Evolutionary conservation across 805 yeast species (phyloP), one percentile per base, ranked within the genome.

Genomic region (Zygoascus biomembranicola): DNA sequence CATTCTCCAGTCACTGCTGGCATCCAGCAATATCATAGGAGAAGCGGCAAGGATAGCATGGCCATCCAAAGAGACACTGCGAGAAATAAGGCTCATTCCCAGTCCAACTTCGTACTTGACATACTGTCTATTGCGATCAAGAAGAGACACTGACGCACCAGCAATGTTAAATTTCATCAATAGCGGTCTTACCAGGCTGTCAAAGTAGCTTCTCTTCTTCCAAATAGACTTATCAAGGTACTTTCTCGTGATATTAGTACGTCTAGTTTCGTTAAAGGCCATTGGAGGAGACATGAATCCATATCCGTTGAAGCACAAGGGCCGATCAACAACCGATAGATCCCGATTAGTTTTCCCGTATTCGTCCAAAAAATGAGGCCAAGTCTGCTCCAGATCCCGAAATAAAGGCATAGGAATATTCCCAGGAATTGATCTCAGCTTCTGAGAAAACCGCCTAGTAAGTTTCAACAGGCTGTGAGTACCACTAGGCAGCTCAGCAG

Each of bases 1-100:
- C 3, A 83, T 77, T 63, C 95, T 72, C 94, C 95, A 86, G 63
- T 86, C 95, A 37, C 69, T 69, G 5, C 80, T 65, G 2, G 90
- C 82, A 64, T 85, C 87, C 5, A 74, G 63, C 8, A 86, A 59
- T 2, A 80, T 69, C 52, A 86, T 77, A 56, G 75, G 73, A 1
- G 74, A 81, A 6, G 71, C 65, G 0, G 90, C 82, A 37, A 86
- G 67, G 1, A 86, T 73, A 0, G 89, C 73, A 67, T 86, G 92
- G 8, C 81, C 81, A 63, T 86, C 94, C 47, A 86, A 66, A 8
- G 89, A 81, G 1, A 81, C 68, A 19, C 66, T 67, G 51, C 88
- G 71, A 11, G 81, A 81, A 49, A 81, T 74, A 53, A 74, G 79
- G n/a, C 66, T 71, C 52, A 77, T 67, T 5, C 74, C 75, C 37